Conservation (phyloP, 257 asterid species). For the Cordia subcordata region DNA sequence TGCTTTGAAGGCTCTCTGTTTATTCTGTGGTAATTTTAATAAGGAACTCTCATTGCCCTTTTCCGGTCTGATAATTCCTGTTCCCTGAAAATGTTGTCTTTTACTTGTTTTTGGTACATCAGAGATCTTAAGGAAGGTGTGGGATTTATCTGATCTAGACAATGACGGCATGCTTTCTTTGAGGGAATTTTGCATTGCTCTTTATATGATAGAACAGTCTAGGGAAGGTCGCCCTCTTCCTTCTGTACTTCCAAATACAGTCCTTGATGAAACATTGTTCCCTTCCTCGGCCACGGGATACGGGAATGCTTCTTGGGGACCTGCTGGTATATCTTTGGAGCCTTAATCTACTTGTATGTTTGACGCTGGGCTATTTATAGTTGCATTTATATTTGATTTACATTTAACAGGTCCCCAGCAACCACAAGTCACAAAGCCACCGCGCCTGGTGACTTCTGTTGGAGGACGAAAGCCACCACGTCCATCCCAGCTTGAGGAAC, state of each 20-base stretch:
- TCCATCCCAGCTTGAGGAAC: constrained; percentile 71
- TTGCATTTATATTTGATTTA: background rate
- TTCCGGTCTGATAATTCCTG: background rate
- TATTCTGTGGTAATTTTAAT: too few species aligned
- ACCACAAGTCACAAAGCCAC: constrained; percentile 34
- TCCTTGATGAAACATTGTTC: constrained; percentile 54
- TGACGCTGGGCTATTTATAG: too few species aligned
- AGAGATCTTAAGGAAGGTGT: constrained; percentile 94
- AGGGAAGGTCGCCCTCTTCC: constrained; percentile 94
- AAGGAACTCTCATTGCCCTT: too few species aligned
- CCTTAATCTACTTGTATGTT: background rate
- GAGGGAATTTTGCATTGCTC: constrained; percentile 89
- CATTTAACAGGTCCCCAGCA: constrained; percentile 54
- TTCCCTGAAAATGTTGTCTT: background rate
- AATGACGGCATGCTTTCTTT: constrained; percentile 92
- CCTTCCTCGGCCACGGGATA: constrained; percentile 24
- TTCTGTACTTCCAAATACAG: constrained; percentile 53
- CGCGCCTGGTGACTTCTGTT: constrained; percentile 26
- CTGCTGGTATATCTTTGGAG: background rate
- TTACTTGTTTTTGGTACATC: constrained; percentile 27
- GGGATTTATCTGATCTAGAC: constrained; percentile 99
- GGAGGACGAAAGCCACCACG: constrained; percentile 87
- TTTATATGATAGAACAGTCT: constrained; percentile 86
- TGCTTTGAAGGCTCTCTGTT: too few species aligned
- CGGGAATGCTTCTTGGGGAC: constrained; percentile 2